Percentiles rank a stretch among this genome's conserved stretches.
Conservation (phyloP, 75 land plant species). For the Gnetum montanum region DNA sequence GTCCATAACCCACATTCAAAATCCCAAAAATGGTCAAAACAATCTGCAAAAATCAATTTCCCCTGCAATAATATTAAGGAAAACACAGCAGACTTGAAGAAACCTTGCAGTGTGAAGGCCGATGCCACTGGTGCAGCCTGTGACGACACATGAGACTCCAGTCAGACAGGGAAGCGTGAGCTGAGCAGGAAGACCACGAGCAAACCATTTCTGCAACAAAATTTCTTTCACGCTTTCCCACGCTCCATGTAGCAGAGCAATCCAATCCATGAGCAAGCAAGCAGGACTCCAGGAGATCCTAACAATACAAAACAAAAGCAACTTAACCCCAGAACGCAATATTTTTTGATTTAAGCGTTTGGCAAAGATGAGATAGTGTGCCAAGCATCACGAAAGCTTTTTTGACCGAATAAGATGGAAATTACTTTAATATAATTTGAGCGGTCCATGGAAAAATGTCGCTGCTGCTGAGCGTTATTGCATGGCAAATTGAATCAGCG, state of each 20-base stretch:
- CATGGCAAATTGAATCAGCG: neutral
- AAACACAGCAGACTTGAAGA: neutral
- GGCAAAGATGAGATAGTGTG: neutral
- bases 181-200: slow-evolving; percentile 22
- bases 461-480: too few species aligned
- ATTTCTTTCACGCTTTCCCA: slow-evolving; percentile 18
- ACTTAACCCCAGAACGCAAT: neutral
- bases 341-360: neutral
- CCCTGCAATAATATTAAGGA: neutral
- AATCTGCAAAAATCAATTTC: too few species aligned
- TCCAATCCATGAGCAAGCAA: slow-evolving; percentile 27
- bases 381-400: too few species aligned
- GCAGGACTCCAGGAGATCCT: too few species aligned
- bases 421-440: too few species aligned
- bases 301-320: neutral
- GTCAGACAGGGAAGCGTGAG: slow-evolving; percentile 18
- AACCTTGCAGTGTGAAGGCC: slow-evolving; percentile 55
- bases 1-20: too few species aligned
- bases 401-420: too few species aligned
- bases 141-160: slow-evolving; percentile 27
- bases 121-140: slow-evolving; percentile 50
- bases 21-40: too few species aligned
- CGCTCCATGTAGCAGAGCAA: slow-evolving; percentile 21
- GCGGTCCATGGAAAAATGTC: too few species aligned
- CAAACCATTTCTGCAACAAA: slow-evolving; percentile 19